Evolutionary conservation across 139 green algal species (phyloP), one percentile per base, ranked within the genome.

Genomic region (Closterium sp.): DNA sequence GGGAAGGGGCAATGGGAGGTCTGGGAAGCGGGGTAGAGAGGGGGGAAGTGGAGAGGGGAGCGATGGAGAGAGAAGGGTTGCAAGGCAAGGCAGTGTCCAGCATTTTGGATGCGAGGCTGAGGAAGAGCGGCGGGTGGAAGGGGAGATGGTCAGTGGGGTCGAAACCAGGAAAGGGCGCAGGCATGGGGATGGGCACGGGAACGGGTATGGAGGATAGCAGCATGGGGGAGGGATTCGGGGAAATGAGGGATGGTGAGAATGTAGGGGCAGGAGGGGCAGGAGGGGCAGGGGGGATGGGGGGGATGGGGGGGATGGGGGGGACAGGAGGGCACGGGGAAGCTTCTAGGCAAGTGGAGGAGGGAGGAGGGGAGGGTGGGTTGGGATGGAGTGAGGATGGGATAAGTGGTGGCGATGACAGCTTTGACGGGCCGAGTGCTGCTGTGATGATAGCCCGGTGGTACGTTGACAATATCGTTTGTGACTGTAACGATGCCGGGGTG

Each of bases 381-480:
- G 55, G 55, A 12, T 76, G 55, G 55, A 76, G 12, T 76, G 55
- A 76, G 25, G 55, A 76, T 76, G 55, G 55, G 55, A 19, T 28
- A 28, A 19, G 23, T 76, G 55, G 55, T 76, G 55, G 55, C 1
- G 43, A 16, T 76, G 55, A 76, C 16, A 76, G 55, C 55, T 76
- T 76, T 76, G 55, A 76, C 5, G 55, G 55, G 12, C 55, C 55
- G 55, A 76, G 55, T 76, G 55, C 55, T 1, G 55, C 55, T 76
- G 55, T 76, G 55, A 76, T 76, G 23, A 76, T 76, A 76, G 55
- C 34, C 2, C 25, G 23, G 7, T 81, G 55, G 87, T 87, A 87
- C 87, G 33, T 91, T n/a, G 55, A 91, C 28, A 91, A 43, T 83
- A 19, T 91, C 16, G 87, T 91, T 32, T 91, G 33, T 81, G 87